Percentiles rank a stretch among this genome's conserved stretches.
Evolutionary conservation across 1,139 yeast species (phyloP).

Genomic region (Taphrina deformans): DNA sequence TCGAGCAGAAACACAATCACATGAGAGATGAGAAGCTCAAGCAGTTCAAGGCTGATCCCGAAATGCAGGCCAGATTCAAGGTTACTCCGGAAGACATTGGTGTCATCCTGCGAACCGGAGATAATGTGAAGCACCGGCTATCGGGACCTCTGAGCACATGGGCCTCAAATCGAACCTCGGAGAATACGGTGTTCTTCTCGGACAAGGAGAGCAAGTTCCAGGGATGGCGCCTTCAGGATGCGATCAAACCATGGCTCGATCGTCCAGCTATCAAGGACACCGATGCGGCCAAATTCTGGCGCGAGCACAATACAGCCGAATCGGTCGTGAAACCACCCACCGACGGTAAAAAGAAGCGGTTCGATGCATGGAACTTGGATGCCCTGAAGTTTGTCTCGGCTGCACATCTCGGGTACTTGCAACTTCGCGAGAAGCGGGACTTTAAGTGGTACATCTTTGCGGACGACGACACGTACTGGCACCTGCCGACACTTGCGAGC

Average conservation of each 20-base stretch:
- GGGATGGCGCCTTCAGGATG: slow-evolving; percentile 10
- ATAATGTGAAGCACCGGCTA: slow-evolving; percentile 13
- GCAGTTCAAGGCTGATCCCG: background rate
- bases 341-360: background rate
- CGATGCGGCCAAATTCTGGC: slow-evolving; percentile 6
- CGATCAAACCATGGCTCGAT: slow-evolving; percentile 15
- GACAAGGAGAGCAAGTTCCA: background rate
- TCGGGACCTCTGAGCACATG: slow-evolving; percentile 17
- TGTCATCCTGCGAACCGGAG: slow-evolving; percentile 25
- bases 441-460: slow-evolving; percentile 47
- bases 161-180: background rate
- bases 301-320: slow-evolving; percentile 8
- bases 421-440: slow-evolving; percentile 10
- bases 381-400: slow-evolving; percentile 21
- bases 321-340: background rate
- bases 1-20: slow-evolving; percentile 2
- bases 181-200: slow-evolving; percentile 12
- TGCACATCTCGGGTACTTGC: slow-evolving; percentile 20
- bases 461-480: slow-evolving; percentile 47
- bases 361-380: slow-evolving; percentile 24
- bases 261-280: slow-evolving; percentile 7
- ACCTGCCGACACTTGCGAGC: slow-evolving; percentile 43
- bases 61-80: background rate
- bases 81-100: slow-evolving; percentile 19
- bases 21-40: background rate